A percentile compares a stretch with the other conserved stretches of the same genome.
phyloP scores from a whole-genome alignment of 1,284 basidiomycete species.

The Malassezia pachydermatis region DNA sequence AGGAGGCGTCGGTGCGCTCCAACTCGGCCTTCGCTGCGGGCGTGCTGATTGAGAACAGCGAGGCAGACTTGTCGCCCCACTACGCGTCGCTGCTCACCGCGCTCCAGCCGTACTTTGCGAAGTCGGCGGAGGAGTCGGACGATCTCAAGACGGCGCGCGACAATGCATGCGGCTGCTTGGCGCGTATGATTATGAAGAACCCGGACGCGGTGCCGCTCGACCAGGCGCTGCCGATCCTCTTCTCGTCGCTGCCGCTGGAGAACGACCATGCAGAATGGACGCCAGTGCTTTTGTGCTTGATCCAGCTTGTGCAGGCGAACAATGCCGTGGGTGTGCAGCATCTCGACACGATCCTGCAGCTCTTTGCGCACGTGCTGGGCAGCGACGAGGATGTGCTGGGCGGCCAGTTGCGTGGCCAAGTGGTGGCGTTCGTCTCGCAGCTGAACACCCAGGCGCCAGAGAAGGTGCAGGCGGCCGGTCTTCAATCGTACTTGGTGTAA shows the following conservation, averaged over 20 bases:
- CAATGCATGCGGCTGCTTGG: conserved; percentile 87
- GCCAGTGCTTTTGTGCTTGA: conserved; percentile 78
- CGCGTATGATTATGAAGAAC: conserved; percentile 77
- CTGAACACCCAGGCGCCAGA: conserved; percentile 65
- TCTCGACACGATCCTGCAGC: conserved; percentile 69
- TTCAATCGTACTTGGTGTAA: conserved; percentile 50
- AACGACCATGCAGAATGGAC: conserved; percentile 62
- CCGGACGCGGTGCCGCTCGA: conserved; percentile 73
- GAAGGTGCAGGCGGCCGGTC: conserved; percentile 65
- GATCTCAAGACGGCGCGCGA: conserved; percentile 75
- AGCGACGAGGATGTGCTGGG: conserved; percentile 39
- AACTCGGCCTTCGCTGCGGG: conserved; percentile 93
- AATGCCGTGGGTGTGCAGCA: conserved; percentile 60
- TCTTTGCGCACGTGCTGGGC: conserved; percentile 72
- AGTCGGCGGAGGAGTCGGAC: conserved; percentile 54
- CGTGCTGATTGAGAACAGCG: conserved; percentile 78
- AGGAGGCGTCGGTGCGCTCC: conserved; percentile 82
- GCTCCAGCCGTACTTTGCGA: conserved; percentile 71
- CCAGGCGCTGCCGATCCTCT: conserved; percentile 69
- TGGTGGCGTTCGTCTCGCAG: conserved; percentile 58
- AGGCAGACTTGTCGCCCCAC: conserved; percentile 71
- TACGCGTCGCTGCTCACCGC: conserved; percentile 68
- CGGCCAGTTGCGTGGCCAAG: conserved; percentile 51
- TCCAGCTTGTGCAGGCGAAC: conserved; percentile 71
- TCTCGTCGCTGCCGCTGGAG: conserved; percentile 72